Evolutionary conservation across 2,329 filamentous ascomycete species (phyloP).

Genomic region (Myriosclerotinia curreyana): DNA sequence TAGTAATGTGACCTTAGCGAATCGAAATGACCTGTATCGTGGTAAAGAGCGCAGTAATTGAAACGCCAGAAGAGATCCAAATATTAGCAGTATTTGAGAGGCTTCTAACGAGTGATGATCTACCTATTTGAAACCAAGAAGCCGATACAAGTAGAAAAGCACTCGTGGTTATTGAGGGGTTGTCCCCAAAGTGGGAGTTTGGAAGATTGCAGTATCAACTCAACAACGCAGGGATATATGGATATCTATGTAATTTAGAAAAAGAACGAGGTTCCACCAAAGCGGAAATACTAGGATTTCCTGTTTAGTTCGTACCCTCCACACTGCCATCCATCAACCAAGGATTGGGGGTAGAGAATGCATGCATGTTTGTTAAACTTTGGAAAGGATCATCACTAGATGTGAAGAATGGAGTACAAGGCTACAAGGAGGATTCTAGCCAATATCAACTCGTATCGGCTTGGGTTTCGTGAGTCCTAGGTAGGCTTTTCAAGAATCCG

Average conservation of each 20-base stretch:
- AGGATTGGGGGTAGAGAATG: neutral
- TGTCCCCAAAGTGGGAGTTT: neutral
- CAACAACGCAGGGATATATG: neutral
- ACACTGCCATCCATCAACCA: slow-evolving; percentile 4
- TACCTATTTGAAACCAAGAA: neutral
- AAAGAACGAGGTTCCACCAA: neutral
- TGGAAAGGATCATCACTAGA: slow-evolving; percentile 17
- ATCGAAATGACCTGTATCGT: neutral
- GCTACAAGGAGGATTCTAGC: neutral
- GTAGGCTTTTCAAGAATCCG: neutral
- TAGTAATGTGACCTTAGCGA: neutral
- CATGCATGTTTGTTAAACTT: neutral
- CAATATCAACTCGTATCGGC: neutral
- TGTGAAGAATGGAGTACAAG: neutral
- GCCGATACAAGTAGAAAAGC: neutral
- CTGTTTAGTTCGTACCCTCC: neutral
- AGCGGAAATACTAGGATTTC: slow-evolving; percentile 7
- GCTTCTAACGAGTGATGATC: neutral
- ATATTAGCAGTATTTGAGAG: neutral
- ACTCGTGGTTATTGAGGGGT: neutral
- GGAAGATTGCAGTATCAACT: neutral
- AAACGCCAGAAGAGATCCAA: neutral
- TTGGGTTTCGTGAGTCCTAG: neutral
- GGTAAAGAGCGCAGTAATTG: neutral
- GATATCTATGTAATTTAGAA: neutral